These are phyloP conservation scores for Penicillium crustosum DNA, from an alignment of 2,329 filamentous ascomycete species.

Conservation along the genomic window DNA sequence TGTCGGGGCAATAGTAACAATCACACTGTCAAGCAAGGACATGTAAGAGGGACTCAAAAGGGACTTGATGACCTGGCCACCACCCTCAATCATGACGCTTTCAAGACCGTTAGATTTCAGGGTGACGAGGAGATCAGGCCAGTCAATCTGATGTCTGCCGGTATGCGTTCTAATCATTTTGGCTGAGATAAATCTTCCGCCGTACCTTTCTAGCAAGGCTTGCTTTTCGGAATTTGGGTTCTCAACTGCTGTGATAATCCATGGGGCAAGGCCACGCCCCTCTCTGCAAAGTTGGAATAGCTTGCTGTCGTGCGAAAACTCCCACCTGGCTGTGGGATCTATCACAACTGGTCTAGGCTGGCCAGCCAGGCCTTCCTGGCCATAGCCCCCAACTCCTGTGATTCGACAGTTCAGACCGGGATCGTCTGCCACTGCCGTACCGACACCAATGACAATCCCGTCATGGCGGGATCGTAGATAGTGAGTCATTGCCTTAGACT, in stretches of 20 bases:
- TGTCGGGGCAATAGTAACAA: constrained; percentile 83
- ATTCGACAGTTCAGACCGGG: constrained; percentile 85
- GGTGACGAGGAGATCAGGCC: constrained; percentile 60
- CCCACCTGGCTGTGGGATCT: constrained; percentile 73
- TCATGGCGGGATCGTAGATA: constrained; percentile 81
- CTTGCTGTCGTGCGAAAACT: constrained; percentile 58
- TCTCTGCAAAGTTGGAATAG: constrained; percentile 63
- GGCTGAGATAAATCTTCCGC: constrained; percentile 34
- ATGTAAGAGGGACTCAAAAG: constrained; percentile 61
- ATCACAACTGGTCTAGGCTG: constrained; percentile 80
- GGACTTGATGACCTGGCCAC: constrained; percentile 76
- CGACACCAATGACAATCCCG: constrained; percentile 81
- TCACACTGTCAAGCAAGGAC: constrained; percentile 67
- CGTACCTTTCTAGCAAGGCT: constrained; percentile 29
- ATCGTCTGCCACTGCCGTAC: constrained; percentile 80
- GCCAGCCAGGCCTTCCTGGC: constrained; percentile 45
- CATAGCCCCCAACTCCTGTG: constrained; percentile 55
- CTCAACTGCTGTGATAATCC: constrained; percentile 54
- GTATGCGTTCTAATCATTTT: constrained; percentile 15
- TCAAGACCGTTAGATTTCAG: constrained; percentile 59
- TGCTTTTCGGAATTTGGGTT: constrained; percentile 16
- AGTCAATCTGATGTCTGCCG: constrained; percentile 44
- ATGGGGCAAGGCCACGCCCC: constrained; percentile 69
- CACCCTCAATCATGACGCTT: constrained; percentile 91
- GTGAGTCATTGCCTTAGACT: constrained; percentile 92